Percentiles rank a stretch among this genome's conserved stretches.
These are phyloP conservation scores for Paraphysoderma sedebokerense DNA, from an alignment of 371 early-diverging fungal species.

Conservation along the genomic window DNA sequence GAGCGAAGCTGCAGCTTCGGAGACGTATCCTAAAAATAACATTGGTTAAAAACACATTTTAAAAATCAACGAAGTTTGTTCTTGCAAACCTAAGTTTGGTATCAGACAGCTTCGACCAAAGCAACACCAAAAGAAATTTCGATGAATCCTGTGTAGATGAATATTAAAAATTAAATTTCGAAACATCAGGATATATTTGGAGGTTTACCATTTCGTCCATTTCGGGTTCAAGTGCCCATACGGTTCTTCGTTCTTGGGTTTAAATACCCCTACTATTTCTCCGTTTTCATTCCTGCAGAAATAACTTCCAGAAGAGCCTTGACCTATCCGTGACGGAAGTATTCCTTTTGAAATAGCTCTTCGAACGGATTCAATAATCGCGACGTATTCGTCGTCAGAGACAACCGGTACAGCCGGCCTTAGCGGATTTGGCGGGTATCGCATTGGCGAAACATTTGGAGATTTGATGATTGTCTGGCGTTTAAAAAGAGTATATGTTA, in stretches of 20 bases:
- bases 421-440: no score
- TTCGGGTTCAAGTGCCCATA: constrained; percentile 80
- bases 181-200: no score
- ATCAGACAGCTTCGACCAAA: constrained; percentile 79
- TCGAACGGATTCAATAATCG: constrained; percentile 46
- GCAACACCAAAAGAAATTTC: constrained; percentile 68
- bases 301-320: constrained; percentile 80
- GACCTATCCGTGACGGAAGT: constrained; percentile 45
- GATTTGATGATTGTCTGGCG: no score
- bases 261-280: constrained; percentile 74
- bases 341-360: constrained; percentile 47
- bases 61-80: not conserved
- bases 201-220: constrained; percentile 89
- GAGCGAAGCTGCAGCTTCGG: constrained; percentile 67
- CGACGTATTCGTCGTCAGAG: constrained; percentile 26
- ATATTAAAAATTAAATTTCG: no score
- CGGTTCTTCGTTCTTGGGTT: constrained; percentile 89
- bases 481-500: no score
- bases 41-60: no score
- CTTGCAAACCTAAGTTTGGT: constrained; percentile 36
- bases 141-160: no score
- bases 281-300: constrained; percentile 55
- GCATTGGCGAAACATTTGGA: no score
- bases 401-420: no score
- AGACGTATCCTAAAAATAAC: constrained; percentile 47